These are phyloP conservation scores for Phycomyces nitens DNA, from an alignment of 192 early-diverging fungal genomes.

Conservation along the genomic window DNA sequence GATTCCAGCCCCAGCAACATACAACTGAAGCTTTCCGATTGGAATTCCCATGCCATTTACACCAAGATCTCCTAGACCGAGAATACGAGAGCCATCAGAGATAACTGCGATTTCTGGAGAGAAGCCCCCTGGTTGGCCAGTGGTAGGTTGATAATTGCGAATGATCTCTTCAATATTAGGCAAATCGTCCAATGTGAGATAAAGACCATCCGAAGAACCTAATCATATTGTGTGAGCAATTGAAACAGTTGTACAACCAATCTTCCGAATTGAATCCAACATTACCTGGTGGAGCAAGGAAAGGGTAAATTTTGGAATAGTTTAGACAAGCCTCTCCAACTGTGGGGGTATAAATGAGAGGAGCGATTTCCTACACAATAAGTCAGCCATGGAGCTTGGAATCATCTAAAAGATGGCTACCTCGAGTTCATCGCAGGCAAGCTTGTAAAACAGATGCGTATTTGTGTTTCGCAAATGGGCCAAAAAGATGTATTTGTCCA, in stretches of 20 bases:
- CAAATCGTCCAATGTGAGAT: conserved; percentile 72
- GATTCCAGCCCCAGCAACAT: conserved; percentile 82
- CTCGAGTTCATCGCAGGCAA: conserved; percentile 73
- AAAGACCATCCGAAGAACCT: conserved; percentile 75
- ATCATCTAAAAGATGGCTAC: conserved; percentile 47
- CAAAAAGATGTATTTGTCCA: conserved; percentile 88
- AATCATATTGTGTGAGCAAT: neutral
- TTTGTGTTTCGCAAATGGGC: conserved; percentile 79
- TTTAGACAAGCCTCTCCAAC: conserved; percentile 82
- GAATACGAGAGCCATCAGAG: conserved; percentile 90
- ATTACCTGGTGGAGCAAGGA: conserved; percentile 68
- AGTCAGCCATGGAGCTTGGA: too few species aligned
- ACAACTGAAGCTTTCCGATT: conserved; percentile 92
- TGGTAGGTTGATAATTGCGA: conserved; percentile 69
- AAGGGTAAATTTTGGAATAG: conserved; percentile 86
- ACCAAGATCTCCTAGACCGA: conserved; percentile 93
- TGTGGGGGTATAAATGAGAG: conserved; percentile 82
- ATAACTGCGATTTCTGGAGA: conserved; percentile 87
- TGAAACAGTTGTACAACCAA: neutral
- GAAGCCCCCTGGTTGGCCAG: conserved; percentile 45
- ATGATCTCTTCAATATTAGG: conserved; percentile 76
- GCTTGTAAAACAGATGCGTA: conserved; percentile 77
- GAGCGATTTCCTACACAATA: conserved; percentile 66
- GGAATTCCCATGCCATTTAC: conserved; percentile 96
- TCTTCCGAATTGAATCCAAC: neutral